phyloP scores from a whole-genome alignment of 192 early-diverging fungal genomes.

The Coemansia sp. region DNA sequence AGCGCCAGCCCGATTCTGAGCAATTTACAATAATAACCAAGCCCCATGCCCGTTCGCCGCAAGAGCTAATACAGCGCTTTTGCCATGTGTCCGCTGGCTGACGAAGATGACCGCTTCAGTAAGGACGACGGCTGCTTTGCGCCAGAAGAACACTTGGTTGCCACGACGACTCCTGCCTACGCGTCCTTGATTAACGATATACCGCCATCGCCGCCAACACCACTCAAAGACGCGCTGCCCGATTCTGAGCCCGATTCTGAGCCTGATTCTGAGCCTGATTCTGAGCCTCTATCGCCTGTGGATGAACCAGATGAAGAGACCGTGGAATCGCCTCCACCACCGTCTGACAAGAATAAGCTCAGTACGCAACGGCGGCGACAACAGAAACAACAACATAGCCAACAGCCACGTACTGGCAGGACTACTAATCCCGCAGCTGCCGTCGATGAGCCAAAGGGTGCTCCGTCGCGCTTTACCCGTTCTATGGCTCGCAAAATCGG shows the following conservation, averaged over 20 bases:
- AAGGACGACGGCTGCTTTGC: neutral
- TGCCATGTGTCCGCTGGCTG: constrained; percentile 1
- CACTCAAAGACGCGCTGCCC: neutral
- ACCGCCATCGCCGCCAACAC: neutral
- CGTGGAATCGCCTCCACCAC: neutral
- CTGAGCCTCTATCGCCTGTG: neutral
- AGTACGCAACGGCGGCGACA: neutral
- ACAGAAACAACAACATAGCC: constrained; percentile 13
- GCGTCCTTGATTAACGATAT: neutral
- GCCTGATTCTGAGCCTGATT: neutral
- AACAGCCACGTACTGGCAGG: neutral
- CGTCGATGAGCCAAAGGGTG: neutral
- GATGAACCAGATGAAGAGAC: neutral
- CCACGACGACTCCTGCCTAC: neutral
- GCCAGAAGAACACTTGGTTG: no score
- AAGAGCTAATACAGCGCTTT: neutral
- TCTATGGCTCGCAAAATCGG: constrained; percentile 49
- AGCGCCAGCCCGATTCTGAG: constrained; percentile 13
- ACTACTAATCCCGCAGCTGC: neutral
- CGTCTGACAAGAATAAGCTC: neutral
- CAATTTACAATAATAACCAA: constrained; percentile 29
- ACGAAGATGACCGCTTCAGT: neutral
- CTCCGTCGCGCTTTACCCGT: constrained; percentile 38
- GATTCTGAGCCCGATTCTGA: neutral
- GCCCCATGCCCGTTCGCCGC: neutral